Conservation (phyloP, 371 early-diverging fungal species). For the Mucor sp. region DNA sequence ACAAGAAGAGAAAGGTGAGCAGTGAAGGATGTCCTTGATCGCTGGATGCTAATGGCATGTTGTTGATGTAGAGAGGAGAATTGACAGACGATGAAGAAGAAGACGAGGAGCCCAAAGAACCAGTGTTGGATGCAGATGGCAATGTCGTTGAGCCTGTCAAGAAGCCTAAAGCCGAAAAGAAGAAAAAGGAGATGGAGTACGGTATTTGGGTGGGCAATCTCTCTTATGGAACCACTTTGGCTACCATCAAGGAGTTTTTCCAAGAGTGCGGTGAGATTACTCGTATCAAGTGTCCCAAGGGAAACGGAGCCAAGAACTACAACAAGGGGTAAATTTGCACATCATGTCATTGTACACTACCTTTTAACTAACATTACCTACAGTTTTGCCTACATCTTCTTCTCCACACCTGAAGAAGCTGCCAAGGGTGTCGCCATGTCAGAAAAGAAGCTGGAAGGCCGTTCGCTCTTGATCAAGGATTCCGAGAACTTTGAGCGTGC, state of each 20-base stretch:
- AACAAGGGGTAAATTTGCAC: conserved; percentile 47
- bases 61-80: conserved; percentile 39
- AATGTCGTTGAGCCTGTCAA: conserved; percentile 29
- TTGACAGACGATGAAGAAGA: conserved; percentile 34
- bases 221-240: conserved; percentile 58
- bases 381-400: conserved; percentile 77
- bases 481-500: conserved; percentile 63
- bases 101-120: conserved; percentile 20
- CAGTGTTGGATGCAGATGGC: conserved; percentile 19
- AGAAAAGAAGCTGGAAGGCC: conserved; percentile 62
- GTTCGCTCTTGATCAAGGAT: conserved; percentile 70
- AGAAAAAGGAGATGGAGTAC: conserved; percentile 46
- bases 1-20: conserved; percentile 46
- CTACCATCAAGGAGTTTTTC: conserved; percentile 62
- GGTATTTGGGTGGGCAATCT: conserved; percentile 83
- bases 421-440: conserved; percentile 60
- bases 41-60: too few species aligned
- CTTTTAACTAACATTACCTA: neutral
- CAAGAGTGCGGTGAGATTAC: conserved; percentile 60
- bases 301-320: conserved; percentile 42
- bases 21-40: neutral
- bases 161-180: conserved; percentile 37
- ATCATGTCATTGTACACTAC: neutral
- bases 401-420: conserved; percentile 56
- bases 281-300: conserved; percentile 69